Base-by-base conservation (phyloP, 176 grass and related monocot genomes). In the Musa beccarii region DNA sequence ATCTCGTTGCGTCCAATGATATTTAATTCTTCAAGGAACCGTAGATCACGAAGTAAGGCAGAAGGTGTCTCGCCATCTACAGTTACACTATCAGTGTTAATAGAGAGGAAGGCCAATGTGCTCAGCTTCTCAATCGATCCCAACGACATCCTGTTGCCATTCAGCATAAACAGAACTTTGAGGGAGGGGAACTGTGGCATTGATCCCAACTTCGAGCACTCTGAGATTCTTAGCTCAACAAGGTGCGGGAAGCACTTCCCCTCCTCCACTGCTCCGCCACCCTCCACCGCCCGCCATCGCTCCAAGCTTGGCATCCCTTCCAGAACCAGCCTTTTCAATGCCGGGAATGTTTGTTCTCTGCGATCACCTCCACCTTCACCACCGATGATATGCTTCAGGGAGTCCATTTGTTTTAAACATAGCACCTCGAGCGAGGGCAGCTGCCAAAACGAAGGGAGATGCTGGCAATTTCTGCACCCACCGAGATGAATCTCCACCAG, bases 381-480 rank as follows among this genome's bases (percentile, higher is more conserved):
- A 15, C 4, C 15, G 65, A 29, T 29, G 22, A 84, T 63, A 72
- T 72, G 3, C 10, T 16, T 79, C 66, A 84, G 63, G 0, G 57
- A 73, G 49, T 64, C 0, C 54, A 84, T 62, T 54, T 54, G 13
- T 5, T 49, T 2, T 53, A 84, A 57, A 49, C 3, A 0, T 0
- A 84, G 14, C 52, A 21, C 34, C 15, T 56, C 19, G 24, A 84
- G 82, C 2, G 59, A 84, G 26, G 68, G 65, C 10, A 84, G 51
- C 1, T 79, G 26, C 68, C 68, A 77, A 63, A 84, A 49, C 26
- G 82, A 12, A 22, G 82, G 76, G 62, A 84, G 34, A 21, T 43
- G 52, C 4, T 26, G 76, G 29, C 52, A 73, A 6, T 66, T 20
- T 49, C 3, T n/a, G 57, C 75, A 79, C 1, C 6, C 0, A 19